phyloP scores from a whole-genome alignment of 352 stramenopile genomes.

The Aphanomyces invadans region DNA sequence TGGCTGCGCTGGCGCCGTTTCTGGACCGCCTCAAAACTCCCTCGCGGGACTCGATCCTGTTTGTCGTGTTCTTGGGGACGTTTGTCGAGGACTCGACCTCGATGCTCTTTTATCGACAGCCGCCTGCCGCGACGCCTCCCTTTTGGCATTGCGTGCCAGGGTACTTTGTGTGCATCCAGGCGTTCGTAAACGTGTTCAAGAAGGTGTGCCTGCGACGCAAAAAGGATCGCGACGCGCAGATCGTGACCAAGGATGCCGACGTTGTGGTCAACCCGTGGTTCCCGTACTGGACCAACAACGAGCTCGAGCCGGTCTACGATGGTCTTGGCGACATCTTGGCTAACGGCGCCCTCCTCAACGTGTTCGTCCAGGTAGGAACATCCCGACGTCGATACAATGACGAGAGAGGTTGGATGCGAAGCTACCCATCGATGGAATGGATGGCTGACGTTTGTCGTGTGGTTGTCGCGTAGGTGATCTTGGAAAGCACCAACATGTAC shows the following conservation, averaged over 20 bases:
- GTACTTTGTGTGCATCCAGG: conserved; percentile 59
- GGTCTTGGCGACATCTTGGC: conserved; percentile 50
- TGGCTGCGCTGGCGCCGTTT: conserved; percentile 36
- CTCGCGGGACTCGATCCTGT: conserved; percentile 51
- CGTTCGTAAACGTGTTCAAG: conserved; percentile 61
- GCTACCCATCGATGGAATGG: no score
- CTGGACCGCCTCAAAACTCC: conserved; percentile 47
- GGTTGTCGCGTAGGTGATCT: conserved; percentile 32
- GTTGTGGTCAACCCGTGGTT: conserved; percentile 51
- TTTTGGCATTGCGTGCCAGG: conserved; percentile 73
- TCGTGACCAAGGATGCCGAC: conserved; percentile 47
- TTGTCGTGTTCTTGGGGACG: conserved; percentile 59
- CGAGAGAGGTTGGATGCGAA: background rate
- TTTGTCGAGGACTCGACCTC: conserved; percentile 51
- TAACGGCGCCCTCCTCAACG: conserved; percentile 59
- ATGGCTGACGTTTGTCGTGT: background rate
- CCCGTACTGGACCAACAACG: conserved; percentile 62
- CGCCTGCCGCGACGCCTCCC: conserved; percentile 28
- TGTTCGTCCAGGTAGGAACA: conserved; percentile 45
- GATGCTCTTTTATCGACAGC: conserved; percentile 43
- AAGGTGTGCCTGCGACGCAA: conserved; percentile 68
- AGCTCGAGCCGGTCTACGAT: conserved; percentile 51
- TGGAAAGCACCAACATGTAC: conserved; percentile 78
- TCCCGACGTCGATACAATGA: background rate
- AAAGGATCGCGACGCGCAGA: background rate